Percentiles rank a stretch among this genome's conserved stretches.
These are phyloP conservation scores for Monosporascus sp. DNA, from an alignment of 2,329 filamentous ascomycete genomes.

Conservation along the genomic window DNA sequence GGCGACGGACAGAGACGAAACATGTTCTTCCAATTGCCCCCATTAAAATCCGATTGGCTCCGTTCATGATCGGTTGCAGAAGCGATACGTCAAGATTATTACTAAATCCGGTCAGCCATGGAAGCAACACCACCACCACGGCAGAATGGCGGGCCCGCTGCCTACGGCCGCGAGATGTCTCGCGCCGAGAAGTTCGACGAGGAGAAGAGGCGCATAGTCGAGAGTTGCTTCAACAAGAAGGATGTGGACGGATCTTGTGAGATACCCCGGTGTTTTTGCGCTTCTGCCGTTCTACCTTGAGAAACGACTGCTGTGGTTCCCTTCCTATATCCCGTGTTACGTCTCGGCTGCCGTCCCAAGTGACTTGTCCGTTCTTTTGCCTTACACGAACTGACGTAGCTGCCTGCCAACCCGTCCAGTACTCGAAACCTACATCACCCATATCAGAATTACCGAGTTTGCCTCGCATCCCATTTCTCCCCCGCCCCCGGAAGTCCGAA, in stretches of 20 bases:
- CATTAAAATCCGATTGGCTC: constrained; percentile 11
- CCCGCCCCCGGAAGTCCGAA: constrained; percentile 70
- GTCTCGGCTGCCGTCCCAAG: not conserved
- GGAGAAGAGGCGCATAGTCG: constrained; percentile 89
- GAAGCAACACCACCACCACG: constrained; percentile 12
- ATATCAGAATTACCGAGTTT: constrained; percentile 88
- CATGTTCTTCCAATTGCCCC: constrained; percentile 21
- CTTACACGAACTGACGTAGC: constrained; percentile 11
- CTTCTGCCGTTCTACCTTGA: no score
- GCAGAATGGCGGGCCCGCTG: constrained; percentile 26
- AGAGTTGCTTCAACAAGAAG: constrained; percentile 88
- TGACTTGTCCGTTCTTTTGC: constrained; percentile 2
- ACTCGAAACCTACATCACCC: constrained; percentile 94
- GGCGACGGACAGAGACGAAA: constrained; percentile 10
- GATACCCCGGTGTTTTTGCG: constrained; percentile 27
- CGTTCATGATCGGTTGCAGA: constrained; percentile 22
- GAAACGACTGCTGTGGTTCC: not conserved
- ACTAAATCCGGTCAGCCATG: constrained; percentile 16
- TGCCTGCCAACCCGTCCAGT: constrained; percentile 39
- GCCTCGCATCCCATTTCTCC: constrained; percentile 75
- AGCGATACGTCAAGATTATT: not conserved
- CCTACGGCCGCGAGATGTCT: constrained; percentile 31
- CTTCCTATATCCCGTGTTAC: constrained; percentile 1
- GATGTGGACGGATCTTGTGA: constrained; percentile 81
- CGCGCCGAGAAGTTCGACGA: constrained; percentile 88